phyloP scores from a whole-genome alignment of 2,329 filamentous ascomycete genomes.

The Penicillium sp. region DNA sequence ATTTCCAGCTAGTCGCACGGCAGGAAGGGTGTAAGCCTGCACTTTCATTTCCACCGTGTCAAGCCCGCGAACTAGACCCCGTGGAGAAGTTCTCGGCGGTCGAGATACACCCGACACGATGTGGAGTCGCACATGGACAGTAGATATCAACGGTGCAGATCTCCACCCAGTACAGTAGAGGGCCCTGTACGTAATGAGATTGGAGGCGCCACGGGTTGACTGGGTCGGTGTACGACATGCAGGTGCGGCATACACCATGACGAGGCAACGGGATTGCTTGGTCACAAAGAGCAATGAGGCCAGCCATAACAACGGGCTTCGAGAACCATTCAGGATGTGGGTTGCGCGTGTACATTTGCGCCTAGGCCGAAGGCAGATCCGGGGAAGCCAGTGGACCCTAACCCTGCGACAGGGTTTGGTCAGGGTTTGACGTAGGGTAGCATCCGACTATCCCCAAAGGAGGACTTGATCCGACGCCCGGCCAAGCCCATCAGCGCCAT shows the following conservation, averaged over 20 bases:
- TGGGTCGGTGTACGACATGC: neutral
- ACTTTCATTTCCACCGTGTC: constrained; percentile 1
- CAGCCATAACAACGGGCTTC: neutral
- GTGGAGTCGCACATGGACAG: neutral
- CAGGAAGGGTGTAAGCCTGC: neutral
- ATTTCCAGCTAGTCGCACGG: neutral
- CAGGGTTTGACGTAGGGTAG: neutral
- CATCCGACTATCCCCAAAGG: neutral
- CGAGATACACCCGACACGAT: neutral
- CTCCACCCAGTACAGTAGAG: neutral
- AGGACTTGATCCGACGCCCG: neutral
- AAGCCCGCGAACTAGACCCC: neutral
- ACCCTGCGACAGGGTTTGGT: neutral
- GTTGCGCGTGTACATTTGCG: neutral
- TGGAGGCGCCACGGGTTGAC: neutral
- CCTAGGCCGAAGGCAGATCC: neutral
- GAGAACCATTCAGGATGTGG: neutral
- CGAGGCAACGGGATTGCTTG: neutral
- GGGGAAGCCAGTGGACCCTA: neutral
- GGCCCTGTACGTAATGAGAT: neutral
- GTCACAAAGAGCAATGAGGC: neutral
- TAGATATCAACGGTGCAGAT: neutral
- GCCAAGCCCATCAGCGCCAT: neutral
- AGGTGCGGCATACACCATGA: neutral
- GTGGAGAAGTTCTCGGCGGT: neutral